A percentile compares a stretch with the other conserved stretches of the same genome.
Evolutionary conservation across 1,284 basidiomycete species (phyloP).

Genomic region (Apiotrichum mycotoxinovorans): DNA sequence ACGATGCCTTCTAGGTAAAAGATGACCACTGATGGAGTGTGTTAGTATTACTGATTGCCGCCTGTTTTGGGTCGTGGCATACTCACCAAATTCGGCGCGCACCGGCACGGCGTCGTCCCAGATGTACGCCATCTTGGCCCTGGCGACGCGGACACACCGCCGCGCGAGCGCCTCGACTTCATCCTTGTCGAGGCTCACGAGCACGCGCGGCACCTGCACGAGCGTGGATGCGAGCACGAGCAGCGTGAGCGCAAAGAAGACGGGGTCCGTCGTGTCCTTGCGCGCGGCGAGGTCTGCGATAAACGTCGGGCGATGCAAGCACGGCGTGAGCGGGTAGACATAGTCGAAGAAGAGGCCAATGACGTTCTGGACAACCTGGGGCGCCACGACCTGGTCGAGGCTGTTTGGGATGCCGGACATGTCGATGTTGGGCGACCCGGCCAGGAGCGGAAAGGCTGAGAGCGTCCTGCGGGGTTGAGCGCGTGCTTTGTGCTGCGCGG

Average conservation of each 20-base stretch:
- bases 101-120: constrained; percentile 31
- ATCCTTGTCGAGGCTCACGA: constrained; percentile 39
- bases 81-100: constrained; percentile 17
- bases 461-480: neutral
- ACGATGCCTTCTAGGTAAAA: constrained; percentile 39
- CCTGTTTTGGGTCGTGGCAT: no score
- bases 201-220: constrained; percentile 37
- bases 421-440: constrained; percentile 10
- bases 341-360: constrained; percentile 44
- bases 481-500: no score
- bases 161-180: constrained; percentile 37
- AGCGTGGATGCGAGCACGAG: constrained; percentile 40
- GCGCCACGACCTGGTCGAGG: constrained; percentile 36
- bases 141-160: constrained; percentile 30
- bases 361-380: constrained; percentile 32
- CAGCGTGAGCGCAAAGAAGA: constrained; percentile 36
- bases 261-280: constrained; percentile 34
- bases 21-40: constrained; percentile 11
- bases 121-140: constrained; percentile 33
- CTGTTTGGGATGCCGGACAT: constrained; percentile 22
- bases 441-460: constrained; percentile 10
- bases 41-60: no score
- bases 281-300: constrained; percentile 31
- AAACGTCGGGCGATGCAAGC: constrained; percentile 42
- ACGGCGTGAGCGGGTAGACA: constrained; percentile 42